Percentiles rank a stretch among this genome's conserved stretches.
phyloP scores from a whole-genome alignment of 2,329 filamentous ascomycete species.

The Pseudocercospora cruenta region DNA sequence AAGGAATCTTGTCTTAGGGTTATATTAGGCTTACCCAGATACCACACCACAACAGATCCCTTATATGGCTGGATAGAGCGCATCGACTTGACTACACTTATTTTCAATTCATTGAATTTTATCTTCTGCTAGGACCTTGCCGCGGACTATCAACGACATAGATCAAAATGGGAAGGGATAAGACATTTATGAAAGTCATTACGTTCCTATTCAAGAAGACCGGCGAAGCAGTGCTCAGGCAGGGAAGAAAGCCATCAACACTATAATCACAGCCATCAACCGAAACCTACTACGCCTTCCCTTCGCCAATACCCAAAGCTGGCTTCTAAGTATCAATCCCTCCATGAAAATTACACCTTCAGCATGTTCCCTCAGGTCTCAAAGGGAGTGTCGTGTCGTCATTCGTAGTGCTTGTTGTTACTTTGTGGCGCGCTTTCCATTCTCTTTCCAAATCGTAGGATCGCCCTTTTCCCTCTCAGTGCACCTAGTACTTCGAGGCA shows the following conservation, averaged over 20 bases:
- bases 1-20: too few species aligned
- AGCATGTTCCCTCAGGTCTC: neutral
- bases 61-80: too few species aligned
- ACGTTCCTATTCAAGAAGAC: conserved; percentile 5
- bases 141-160: too few species aligned
- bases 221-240: conserved; percentile 1
- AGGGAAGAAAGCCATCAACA: conserved; percentile 6
- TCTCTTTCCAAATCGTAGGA: conserved; percentile 5
- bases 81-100: too few species aligned
- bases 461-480: conserved; percentile 1
- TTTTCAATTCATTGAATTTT: too few species aligned
- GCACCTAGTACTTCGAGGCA: conserved; percentile 25
- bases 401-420: conserved; percentile 6
- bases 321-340: neutral
- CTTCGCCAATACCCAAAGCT: conserved; percentile 7
- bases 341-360: conserved; percentile 2
- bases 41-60: too few species aligned
- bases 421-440: neutral
- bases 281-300: conserved; percentile 1
- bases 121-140: too few species aligned
- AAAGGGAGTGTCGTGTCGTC: conserved; percentile 5
- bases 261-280: conserved; percentile 7
- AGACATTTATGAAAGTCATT: neutral
- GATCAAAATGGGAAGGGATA: neutral
- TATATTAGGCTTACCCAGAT: too few species aligned